phyloP scores from a whole-genome alignment of 2,329 filamentous ascomycete species.

The Colletotrichum sp. region DNA sequence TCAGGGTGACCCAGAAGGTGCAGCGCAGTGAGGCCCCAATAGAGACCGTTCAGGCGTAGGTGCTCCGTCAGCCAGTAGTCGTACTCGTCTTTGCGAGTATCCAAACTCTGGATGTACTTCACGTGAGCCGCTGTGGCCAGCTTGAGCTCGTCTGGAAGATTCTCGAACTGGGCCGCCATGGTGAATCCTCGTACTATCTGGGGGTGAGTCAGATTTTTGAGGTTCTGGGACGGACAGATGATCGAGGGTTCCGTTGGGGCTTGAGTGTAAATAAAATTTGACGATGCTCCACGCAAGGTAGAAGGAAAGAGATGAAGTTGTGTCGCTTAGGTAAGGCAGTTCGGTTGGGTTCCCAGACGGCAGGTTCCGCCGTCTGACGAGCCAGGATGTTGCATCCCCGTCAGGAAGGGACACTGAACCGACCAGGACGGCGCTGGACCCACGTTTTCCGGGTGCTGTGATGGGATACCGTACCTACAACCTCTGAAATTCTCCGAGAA shows the following conservation, averaged over 20 bases:
- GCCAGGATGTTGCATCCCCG: not conserved
- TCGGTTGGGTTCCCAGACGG: not conserved
- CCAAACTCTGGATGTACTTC: conserved; percentile 89
- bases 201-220: not conserved
- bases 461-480: not conserved
- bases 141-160: conserved; percentile 44
- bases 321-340: conserved; percentile 13
- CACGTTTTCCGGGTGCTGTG: not conserved
- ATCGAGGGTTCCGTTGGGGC: not conserved
- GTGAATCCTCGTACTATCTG: not conserved
- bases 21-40: conserved; percentile 92
- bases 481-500: not conserved
- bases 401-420: not conserved
- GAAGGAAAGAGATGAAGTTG: conserved; percentile 3
- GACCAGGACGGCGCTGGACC: not conserved
- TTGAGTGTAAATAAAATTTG: not conserved
- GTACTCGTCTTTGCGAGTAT: conserved; percentile 90
- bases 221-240: not conserved
- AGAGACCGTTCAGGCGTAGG: conserved; percentile 91
- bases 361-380: conserved; percentile 14
- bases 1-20: conserved; percentile 84
- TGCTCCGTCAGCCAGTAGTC: conserved; percentile 99
- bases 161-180: conserved; percentile 38
- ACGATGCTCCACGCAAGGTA: not conserved
- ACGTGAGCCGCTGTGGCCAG: conserved; percentile 72